Conservation (phyloP, 495 filamentous ascomycete genomes). For the Haplographium delicatum region DNA sequence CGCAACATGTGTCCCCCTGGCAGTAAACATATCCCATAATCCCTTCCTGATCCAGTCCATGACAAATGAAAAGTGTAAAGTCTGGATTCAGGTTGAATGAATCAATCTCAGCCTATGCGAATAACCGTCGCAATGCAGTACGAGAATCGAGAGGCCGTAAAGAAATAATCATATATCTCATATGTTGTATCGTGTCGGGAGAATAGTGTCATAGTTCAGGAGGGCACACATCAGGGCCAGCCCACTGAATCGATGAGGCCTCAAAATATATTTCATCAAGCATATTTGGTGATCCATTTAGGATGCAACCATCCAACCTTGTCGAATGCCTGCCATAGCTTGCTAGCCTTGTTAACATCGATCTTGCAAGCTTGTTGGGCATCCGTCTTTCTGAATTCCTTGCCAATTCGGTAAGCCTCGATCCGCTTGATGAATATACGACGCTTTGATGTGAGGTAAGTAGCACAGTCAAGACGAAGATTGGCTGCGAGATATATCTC, state of each 20-base stretch:
- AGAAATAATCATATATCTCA: conserved; percentile 14
- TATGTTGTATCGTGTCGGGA: neutral
- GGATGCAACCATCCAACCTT: conserved; percentile 82
- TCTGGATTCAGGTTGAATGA: conserved; percentile 21
- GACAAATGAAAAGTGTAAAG: conserved; percentile 20
- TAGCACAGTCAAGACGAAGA: conserved; percentile 80
- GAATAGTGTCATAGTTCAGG: neutral
- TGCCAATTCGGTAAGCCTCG: conserved; percentile 60
- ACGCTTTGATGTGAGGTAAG: conserved; percentile 92
- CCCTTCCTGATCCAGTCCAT: conserved; percentile 16
- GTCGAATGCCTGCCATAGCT: conserved; percentile 88
- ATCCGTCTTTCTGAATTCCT: conserved; percentile 97
- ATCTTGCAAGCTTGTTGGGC: conserved; percentile 96
- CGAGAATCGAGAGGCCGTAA: conserved; percentile 1
- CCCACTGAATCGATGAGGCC: conserved; percentile 2
- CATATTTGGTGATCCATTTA: conserved; percentile 26
- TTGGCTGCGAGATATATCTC: conserved; percentile 75
- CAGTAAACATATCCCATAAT: conserved; percentile 2
- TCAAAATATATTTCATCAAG: conserved; percentile 2
- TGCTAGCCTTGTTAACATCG: conserved; percentile 97
- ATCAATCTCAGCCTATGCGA: conserved; percentile 14
- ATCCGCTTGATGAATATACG: conserved; percentile 81
- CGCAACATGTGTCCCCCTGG: conserved; percentile 6
- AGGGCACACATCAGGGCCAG: neutral
- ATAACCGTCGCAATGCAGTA: conserved; percentile 20